Evolutionary conservation across 495 filamentous ascomycete species (phyloP), one percentile per base, ranked within the genome.

Genomic region (Xanthoparmelia taractica): DNA sequence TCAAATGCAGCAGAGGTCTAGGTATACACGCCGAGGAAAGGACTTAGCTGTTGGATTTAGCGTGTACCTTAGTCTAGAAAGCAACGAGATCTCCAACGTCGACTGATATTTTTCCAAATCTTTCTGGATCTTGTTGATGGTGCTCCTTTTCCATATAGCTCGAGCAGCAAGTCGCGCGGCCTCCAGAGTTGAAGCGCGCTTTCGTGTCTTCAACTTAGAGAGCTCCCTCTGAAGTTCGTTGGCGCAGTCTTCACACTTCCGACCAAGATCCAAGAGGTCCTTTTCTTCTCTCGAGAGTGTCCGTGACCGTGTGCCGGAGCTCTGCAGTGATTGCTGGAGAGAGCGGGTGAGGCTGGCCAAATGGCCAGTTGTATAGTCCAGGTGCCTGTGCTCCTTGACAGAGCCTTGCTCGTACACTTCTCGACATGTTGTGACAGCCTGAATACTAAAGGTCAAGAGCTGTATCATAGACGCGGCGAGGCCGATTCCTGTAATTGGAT

Each of bases 381-480:
- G 15, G 23, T 65, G 29, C 20, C 52, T 25, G 29, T 65, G 17
- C 7, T 58, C 64, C 25, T 10, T 34, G 23, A 27, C 34, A 15
- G 27, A 23, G 20, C 64, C 64, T 13, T 65, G 50, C 60, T 66
- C 34, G 52, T 66, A 66, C 13, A 66, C 3, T 27, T 45, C 36
- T 48, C 2, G 29, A 54, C 64, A 66, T 27, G 31, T 58, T 45
- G 43, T 25, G 6, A 40, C 38, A 27, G 63, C 58, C 4, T 71
- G 57, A 18, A 59, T 52, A 38, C 69, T 56, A 43, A 69, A 72
- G 3, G 38, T n/a, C 6, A 75, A 61, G 2, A 69, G 55, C 57
- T 75, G 72, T 59, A 74, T 68, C 27, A 73, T 66, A 65, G 68
- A 69, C 68, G 69, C 70, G 36, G 69, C 72, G 36, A 75, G 59